These are phyloP conservation scores for Penicillium sp. DNA, from an alignment of 2,329 filamentous ascomycete genomes.

Conservation along the genomic window DNA sequence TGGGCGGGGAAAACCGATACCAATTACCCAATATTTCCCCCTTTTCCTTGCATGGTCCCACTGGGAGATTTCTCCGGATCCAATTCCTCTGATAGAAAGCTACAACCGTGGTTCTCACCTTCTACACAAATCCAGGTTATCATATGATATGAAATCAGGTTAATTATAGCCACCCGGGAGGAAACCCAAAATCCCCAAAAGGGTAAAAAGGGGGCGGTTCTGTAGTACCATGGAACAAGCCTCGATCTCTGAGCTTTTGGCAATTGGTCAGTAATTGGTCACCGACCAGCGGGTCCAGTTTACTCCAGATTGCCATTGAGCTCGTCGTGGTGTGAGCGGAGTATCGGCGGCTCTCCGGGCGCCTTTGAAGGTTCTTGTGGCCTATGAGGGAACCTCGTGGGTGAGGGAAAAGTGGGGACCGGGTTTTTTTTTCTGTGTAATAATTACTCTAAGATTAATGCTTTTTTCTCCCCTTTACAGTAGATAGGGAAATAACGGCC, in stretches of 20 bases:
- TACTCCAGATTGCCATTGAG: slow-evolving; percentile 6
- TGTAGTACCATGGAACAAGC: slow-evolving; percentile 1
- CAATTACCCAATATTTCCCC: background rate
- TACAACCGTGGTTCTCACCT: background rate
- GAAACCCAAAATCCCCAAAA: slow-evolving; percentile 10
- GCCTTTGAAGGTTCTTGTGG: background rate
- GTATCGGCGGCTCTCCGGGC: slow-evolving; percentile 24
- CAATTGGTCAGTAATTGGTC: slow-evolving; percentile 5
- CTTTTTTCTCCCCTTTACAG: background rate
- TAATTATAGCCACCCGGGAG: slow-evolving; percentile 10
- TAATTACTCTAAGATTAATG: background rate
- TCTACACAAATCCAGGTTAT: background rate
- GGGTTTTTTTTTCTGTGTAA: background rate
- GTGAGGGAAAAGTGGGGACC: slow-evolving; percentile 10
- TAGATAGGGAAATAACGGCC: slow-evolving; percentile 20
- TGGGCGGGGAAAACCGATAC: background rate
- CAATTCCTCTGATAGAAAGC: background rate
- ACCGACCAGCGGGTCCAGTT: background rate
- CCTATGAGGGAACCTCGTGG: slow-evolving; percentile 4
- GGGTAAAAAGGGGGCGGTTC: slow-evolving; percentile 7
- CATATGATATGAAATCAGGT: slow-evolving; percentile 3
- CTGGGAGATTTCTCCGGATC: background rate
- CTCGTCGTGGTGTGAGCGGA: slow-evolving; percentile 8
- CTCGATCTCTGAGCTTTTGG: background rate
- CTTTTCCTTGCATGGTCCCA: slow-evolving; percentile 4